Conservation (phyloP, 164 flowering plant genomes). For the Liquidambar formosana region DNA sequence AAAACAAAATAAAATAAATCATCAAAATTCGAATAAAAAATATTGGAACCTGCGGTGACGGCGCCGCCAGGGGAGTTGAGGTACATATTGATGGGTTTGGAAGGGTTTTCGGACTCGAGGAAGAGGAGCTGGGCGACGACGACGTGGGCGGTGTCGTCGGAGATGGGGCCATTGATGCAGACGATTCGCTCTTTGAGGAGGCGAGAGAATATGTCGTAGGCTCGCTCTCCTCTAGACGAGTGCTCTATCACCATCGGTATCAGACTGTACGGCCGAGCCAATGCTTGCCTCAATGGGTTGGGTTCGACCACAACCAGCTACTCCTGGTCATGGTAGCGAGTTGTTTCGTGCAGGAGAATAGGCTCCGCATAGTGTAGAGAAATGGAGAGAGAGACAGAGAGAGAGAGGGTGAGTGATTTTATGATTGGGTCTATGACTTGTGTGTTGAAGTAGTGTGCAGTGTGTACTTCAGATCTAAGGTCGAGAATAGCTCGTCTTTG, state of each 20-base stretch:
- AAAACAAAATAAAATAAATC: not conserved
- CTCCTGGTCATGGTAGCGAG: not conserved
- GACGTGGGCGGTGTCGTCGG: slow-evolving; percentile 90
- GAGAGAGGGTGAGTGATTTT: not conserved
- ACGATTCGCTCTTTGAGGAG: slow-evolving; percentile 93
- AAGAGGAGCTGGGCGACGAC: slow-evolving; percentile 96
- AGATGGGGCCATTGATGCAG: slow-evolving; percentile 87
- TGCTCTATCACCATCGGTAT: slow-evolving; percentile 97
- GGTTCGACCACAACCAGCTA: not conserved
- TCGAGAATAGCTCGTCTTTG: too few species aligned
- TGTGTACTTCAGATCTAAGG: too few species aligned
- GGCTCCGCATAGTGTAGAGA: not conserved
- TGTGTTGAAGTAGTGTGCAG: too few species aligned
- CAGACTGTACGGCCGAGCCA: slow-evolving; percentile 47
- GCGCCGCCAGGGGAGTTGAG: slow-evolving; percentile 96
- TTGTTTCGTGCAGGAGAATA: not conserved
- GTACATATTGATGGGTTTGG: slow-evolving; percentile 88
- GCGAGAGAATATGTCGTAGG: slow-evolving; percentile 95
- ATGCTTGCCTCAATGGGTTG: not conserved
- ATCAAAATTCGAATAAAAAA: not conserved
- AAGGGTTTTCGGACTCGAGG: slow-evolving; percentile 91
- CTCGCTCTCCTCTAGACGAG: slow-evolving; percentile 86
- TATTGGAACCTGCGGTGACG: slow-evolving; percentile 74
- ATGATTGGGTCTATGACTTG: too few species aligned
- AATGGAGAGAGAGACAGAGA: not conserved